phyloP scores from a whole-genome alignment of 176 grass and related monocot species.

The Carex myosuroides region DNA sequence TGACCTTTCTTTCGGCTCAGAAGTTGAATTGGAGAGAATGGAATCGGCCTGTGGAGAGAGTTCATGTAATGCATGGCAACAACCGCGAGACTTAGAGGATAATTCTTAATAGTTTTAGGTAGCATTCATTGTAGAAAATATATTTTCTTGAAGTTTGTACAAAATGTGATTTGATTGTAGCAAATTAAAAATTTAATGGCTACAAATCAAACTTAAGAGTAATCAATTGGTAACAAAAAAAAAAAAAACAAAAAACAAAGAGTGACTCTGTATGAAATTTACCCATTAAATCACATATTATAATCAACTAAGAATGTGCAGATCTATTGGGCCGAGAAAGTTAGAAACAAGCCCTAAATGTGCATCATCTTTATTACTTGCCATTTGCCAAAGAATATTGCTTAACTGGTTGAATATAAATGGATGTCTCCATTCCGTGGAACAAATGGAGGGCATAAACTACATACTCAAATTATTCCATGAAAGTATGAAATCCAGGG shows the following conservation, averaged over 20 bases:
- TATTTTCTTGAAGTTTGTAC: background rate
- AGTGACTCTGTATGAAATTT: too few species aligned
- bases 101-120: background rate
- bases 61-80: background rate
- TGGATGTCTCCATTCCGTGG: background rate
- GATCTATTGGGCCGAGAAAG: background rate
- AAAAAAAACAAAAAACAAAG: too few species aligned
- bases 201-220: too few species aligned
- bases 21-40: conserved; percentile 3
- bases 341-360: background rate
- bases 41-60: background rate
- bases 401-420: background rate
- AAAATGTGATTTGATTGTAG: background rate
- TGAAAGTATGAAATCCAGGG: background rate
- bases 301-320: background rate
- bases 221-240: too few species aligned
- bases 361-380: background rate
- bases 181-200: too few species aligned
- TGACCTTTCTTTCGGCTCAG: background rate
- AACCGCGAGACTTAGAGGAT: background rate
- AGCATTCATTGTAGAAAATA: background rate
- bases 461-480: conserved; percentile 4
- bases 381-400: background rate
- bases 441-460: background rate
- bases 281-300: background rate